These are phyloP conservation scores for Dactylella cylindrospora DNA, from an alignment of 2,329 filamentous ascomycete species.

Conservation along the genomic window DNA sequence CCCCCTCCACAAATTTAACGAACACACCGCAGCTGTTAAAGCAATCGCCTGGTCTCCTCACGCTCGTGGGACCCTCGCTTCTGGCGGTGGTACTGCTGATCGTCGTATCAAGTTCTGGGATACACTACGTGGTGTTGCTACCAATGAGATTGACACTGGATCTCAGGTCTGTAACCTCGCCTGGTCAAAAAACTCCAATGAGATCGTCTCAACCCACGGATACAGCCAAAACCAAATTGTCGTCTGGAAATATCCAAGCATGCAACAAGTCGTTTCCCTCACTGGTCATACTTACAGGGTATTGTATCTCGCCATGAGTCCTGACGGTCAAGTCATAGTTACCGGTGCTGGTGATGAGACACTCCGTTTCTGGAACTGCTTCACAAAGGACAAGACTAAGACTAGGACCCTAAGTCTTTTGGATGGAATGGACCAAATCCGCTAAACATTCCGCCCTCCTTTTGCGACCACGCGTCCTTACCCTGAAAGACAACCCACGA, in stretches of 20 bases:
- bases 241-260: slow-evolving; percentile 98
- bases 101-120: slow-evolving; percentile 98
- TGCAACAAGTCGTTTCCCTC: slow-evolving; percentile 93
- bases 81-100: slow-evolving; percentile 92
- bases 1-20: slow-evolving; percentile 88
- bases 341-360: slow-evolving; percentile 97
- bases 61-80: slow-evolving; percentile 89
- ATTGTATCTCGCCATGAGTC: slow-evolving; percentile 94
- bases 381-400: slow-evolving; percentile 69
- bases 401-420: slow-evolving; percentile 58
- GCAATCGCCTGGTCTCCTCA: slow-evolving; percentile 98
- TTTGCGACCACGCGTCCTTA: slow-evolving; percentile 8
- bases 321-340: slow-evolving; percentile 88
- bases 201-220: slow-evolving; percentile 94
- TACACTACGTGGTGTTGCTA: slow-evolving; percentile 75
- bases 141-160: slow-evolving; percentile 91
- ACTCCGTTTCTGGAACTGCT: slow-evolving; percentile 93
- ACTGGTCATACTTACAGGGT: slow-evolving; percentile 97
- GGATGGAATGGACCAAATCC: slow-evolving; percentile 49
- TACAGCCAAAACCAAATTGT: slow-evolving; percentile 99
- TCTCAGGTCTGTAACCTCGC: slow-evolving; percentile 98
- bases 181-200: slow-evolving; percentile 96
- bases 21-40: slow-evolving; percentile 94
- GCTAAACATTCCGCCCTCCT: slow-evolving; percentile 38
- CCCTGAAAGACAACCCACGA: slow-evolving; percentile 12